phyloP scores from a whole-genome alignment of 129 eudicot genomes.

The Flaveria linearis region DNA sequence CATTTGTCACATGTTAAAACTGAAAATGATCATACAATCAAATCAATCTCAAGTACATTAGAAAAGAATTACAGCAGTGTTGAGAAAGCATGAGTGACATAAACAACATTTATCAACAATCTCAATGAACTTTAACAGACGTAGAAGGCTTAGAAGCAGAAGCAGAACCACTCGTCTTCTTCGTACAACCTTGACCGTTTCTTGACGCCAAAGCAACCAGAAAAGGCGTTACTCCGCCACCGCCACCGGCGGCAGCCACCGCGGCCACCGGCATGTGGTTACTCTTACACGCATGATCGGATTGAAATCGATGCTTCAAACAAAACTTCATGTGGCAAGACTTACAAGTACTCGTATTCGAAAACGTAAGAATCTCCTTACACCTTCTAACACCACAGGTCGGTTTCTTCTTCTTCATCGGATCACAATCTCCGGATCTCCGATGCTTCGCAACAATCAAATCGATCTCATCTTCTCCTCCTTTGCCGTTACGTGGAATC shows the following conservation, averaged over 20 bases:
- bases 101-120: constrained; percentile 1
- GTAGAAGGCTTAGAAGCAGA: constrained; percentile 45
- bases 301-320: constrained; percentile 80
- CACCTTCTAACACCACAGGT: constrained; percentile 74
- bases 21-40: background rate
- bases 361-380: constrained; percentile 72
- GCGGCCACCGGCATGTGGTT: constrained; percentile 12
- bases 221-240: constrained; percentile 44
- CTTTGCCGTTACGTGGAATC: constrained; percentile 49
- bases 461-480: constrained; percentile 53
- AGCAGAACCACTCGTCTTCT: constrained; percentile 36
- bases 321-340: constrained; percentile 62
- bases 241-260: constrained; percentile 22
- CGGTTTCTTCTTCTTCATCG: constrained; percentile 79
- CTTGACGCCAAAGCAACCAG: constrained; percentile 69
- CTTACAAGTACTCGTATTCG: constrained; percentile 73
- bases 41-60: background rate
- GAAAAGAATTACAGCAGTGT: constrained; percentile 5
- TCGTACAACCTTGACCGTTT: constrained; percentile 58
- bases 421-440: constrained; percentile 75
- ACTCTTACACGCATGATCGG: constrained; percentile 60
- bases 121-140: constrained; percentile 67
- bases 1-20: background rate
- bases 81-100: constrained; percentile 3
- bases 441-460: constrained; percentile 52